Evolutionary conservation across 169 alveolate genomes (phyloP).

Genomic region (Amoebophrya sp.): DNA sequence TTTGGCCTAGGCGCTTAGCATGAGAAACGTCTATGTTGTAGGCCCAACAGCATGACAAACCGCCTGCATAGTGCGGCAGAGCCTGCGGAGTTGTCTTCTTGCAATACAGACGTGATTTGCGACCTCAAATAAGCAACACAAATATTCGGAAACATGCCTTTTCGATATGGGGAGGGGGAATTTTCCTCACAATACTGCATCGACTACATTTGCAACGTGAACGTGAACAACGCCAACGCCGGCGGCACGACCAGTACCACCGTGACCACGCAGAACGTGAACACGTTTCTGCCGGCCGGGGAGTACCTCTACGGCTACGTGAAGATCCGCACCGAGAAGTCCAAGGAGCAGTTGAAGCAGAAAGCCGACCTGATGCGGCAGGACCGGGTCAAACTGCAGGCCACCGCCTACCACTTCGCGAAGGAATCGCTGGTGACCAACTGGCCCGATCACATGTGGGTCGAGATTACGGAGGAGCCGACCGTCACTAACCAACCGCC

Average conservation of each 20-base stretch:
- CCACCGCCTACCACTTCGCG: not conserved
- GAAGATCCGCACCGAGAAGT: not conserved
- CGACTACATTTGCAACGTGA: not conserved
- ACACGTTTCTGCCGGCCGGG: not conserved
- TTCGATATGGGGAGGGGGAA: too few relatives aligned
- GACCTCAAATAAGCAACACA: too few relatives aligned
- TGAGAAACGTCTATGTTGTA: too few relatives aligned
- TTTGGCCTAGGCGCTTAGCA: too few relatives aligned
- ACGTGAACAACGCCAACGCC: too few relatives aligned
- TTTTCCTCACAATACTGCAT: too few relatives aligned
- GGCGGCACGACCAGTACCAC: not conserved
- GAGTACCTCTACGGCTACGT: slow-evolving; percentile 16
- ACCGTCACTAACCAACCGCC: not conserved
- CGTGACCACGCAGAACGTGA: not conserved
- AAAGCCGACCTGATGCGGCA: not conserved
- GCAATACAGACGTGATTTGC: too few relatives aligned
- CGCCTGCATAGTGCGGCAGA: too few relatives aligned
- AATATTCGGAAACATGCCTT: too few relatives aligned
- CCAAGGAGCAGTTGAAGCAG: not conserved
- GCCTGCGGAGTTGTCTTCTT: too few relatives aligned
- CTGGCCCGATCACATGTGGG: not conserved
- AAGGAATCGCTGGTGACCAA: not conserved
- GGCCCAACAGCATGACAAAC: too few relatives aligned
- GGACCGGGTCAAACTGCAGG: not conserved
- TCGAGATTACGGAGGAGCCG: not conserved